Conservation (phyloP, 768 basidiomycete genomes). For the Chalciporus piperatus region DNA sequence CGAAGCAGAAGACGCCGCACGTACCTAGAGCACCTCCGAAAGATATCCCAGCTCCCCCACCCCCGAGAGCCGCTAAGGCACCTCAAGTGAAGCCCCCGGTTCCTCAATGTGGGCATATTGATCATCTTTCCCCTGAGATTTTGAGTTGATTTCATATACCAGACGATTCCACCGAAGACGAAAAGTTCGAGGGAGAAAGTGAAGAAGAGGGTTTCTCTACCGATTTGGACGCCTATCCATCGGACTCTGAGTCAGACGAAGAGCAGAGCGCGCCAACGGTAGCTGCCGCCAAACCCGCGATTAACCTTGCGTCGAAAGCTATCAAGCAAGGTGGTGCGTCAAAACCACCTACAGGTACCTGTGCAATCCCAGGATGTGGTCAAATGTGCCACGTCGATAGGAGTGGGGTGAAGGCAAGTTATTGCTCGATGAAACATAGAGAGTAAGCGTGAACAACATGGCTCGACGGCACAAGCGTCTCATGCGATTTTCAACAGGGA, state of each 20-base stretch:
- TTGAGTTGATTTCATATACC: conserved; percentile 6
- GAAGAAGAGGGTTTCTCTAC: conserved; percentile 23
- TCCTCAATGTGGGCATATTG: conserved; percentile 21
- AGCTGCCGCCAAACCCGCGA: conserved; percentile 4
- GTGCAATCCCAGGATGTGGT: conserved; percentile 56
- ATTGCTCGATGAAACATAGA: conserved; percentile 59
- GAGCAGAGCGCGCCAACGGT: conserved; percentile 11
- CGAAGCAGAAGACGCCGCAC: conserved; percentile 21
- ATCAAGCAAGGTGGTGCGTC: conserved; percentile 10
- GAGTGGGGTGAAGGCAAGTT: conserved; percentile 48
- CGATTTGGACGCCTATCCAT: conserved; percentile 32
- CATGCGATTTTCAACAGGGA: conserved; percentile 39
- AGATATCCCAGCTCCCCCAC: neutral
- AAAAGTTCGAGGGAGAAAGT: conserved; percentile 24
- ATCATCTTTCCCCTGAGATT: conserved; percentile 7
- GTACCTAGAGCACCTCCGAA: conserved; percentile 8
- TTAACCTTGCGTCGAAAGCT: conserved; percentile 8
- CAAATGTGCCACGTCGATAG: conserved; percentile 55
- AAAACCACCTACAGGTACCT: conserved; percentile 34
- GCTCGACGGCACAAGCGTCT: conserved; percentile 6
- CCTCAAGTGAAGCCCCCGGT: conserved; percentile 11
- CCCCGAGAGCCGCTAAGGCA: conserved; percentile 15
- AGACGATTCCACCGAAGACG: conserved; percentile 27
- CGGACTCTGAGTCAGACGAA: conserved; percentile 29
- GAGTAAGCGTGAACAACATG: conserved; percentile 45